Base-by-base conservation (phyloP, 805 yeast genomes). In the Jamesozyma hellenica region DNA sequence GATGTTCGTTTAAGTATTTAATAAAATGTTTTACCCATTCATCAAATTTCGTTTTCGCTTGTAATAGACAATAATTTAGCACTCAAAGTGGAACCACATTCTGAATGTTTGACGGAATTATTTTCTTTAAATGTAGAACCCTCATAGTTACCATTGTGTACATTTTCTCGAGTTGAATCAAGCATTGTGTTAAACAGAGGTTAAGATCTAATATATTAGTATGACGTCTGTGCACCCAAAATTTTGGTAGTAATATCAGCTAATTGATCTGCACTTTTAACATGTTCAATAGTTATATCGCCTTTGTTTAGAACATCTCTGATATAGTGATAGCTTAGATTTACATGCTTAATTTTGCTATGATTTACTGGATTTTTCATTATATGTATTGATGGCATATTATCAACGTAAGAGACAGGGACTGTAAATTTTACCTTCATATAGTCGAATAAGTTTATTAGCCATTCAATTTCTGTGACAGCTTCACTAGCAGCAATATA, bases 401-500 rank as follows among this genome's bases (percentile, higher is more conserved):
- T 28, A 14, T 28, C 30, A 13, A 28, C 30, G 6, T 13, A 28
- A 7, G 11, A 4, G 5, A 28, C 6, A 7, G 30, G 30, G 6
- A 6, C 12, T 30, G 8, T n/a, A 30, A 10, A 10, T 14, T n/a
- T n/a, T 4, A 30, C 14, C 18, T 14, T 21, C 35, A 41, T 35
- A n/a, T 19, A 14, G 16, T 29, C 14, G 6, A 31, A 21, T 8
- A 41, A 13, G 16, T 41, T 14, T 4, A 3, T 7, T 4, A 41
- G 14, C 34, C 42, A 40, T 27, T 12, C 16, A 3, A 31, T 25
- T 36, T 40, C 43, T 16, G 7, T 17, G 2, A 23, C 39, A 2
- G 43, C 37, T 16, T 36, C 38, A 36, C 37, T 28, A 3, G 37
- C 40, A 4, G 40, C 39, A 16, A 36, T 32, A 16, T 33, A 40